A percentile compares a stretch with the other conserved stretches of the same genome.
phyloP scores from a whole-genome alignment of 257 asterid species.

The Solanum ossicruentum region DNA sequence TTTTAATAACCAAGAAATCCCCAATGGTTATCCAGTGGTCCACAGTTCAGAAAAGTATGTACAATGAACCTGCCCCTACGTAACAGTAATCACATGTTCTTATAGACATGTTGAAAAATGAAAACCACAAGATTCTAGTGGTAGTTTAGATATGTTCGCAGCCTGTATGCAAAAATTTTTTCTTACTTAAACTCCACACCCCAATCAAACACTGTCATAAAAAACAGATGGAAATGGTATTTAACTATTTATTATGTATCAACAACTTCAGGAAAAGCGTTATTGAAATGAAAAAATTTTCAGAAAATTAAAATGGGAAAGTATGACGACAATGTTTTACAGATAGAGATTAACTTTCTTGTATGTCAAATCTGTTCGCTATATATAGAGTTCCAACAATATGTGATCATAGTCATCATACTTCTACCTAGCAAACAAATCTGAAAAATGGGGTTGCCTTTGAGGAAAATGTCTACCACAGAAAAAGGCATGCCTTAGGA shows the following conservation, averaged over 20 bases:
- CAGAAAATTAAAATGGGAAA: not conserved
- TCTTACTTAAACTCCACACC: not conserved
- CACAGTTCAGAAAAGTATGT: not conserved
- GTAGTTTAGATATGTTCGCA: not conserved
- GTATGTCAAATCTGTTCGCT: not conserved
- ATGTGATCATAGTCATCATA: not conserved
- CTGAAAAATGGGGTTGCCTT: not conserved
- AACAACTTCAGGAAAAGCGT: not conserved
- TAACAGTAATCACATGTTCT: not conserved
- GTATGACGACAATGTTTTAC: not conserved
- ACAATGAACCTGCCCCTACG: not conserved
- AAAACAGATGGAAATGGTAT: not conserved
- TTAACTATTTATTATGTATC: not conserved
- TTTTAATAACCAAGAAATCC: not conserved
- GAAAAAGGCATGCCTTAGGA: not conserved
- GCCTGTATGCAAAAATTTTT: not conserved
- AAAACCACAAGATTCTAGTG: not conserved
- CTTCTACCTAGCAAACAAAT: not conserved
- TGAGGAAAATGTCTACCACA: not conserved
- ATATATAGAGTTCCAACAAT: not conserved
- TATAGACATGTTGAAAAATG: not conserved
- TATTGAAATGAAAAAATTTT: not conserved
- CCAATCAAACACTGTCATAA: not conserved
- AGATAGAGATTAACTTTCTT: not conserved
- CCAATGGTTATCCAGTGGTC: not conserved